Conservation (phyloP, 2,329 filamentous ascomycete species). For the Fusarium abutilonis region DNA sequence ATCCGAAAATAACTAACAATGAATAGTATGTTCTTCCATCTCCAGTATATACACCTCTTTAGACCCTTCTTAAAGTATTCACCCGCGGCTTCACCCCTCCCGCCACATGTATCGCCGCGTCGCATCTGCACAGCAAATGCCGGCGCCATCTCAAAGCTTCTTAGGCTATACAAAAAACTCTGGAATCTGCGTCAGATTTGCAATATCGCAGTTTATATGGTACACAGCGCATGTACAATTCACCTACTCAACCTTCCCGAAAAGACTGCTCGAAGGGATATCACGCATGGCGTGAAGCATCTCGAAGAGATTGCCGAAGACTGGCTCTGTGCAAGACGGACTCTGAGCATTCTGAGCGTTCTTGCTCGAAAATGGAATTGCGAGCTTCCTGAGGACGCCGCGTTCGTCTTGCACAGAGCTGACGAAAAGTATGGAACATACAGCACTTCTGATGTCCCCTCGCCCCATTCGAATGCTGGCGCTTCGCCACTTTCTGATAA, state of each 20-base stretch:
- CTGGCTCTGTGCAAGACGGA: slow-evolving; percentile 89
- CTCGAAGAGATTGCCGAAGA: slow-evolving; percentile 95
- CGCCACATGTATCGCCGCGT: slow-evolving; percentile 86
- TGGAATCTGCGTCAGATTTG: slow-evolving; percentile 94
- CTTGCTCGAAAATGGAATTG: slow-evolving; percentile 91
- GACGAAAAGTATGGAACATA: slow-evolving; percentile 83
- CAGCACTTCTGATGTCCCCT: slow-evolving; percentile 68
- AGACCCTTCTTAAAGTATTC: slow-evolving; percentile 93
- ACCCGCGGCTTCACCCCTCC: slow-evolving; percentile 81
- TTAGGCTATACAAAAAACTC: slow-evolving; percentile 90
- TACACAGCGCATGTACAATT: slow-evolving; percentile 93
- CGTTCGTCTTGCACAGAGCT: slow-evolving; percentile 76
- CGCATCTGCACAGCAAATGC: slow-evolving; percentile 92
- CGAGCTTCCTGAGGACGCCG: slow-evolving; percentile 84
- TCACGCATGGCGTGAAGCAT: slow-evolving; percentile 89
- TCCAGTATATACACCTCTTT: slow-evolving; percentile 95
- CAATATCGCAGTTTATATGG: slow-evolving; percentile 96
- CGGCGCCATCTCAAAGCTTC: slow-evolving; percentile 88
- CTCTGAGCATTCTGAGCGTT: slow-evolving; percentile 84
- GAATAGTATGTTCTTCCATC: slow-evolving; percentile 92
- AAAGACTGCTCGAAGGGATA: slow-evolving; percentile 87
- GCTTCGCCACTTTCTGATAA: slow-evolving; percentile 48
- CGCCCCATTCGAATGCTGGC: slow-evolving; percentile 56
- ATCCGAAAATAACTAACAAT: slow-evolving; percentile 14
- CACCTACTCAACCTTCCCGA: slow-evolving; percentile 93